A percentile compares a stretch with the other conserved stretches of the same genome.
These are phyloP conservation scores for Fusarium euwallaceae DNA, from an alignment of 2,329 filamentous ascomycete species.

Conservation along the genomic window DNA sequence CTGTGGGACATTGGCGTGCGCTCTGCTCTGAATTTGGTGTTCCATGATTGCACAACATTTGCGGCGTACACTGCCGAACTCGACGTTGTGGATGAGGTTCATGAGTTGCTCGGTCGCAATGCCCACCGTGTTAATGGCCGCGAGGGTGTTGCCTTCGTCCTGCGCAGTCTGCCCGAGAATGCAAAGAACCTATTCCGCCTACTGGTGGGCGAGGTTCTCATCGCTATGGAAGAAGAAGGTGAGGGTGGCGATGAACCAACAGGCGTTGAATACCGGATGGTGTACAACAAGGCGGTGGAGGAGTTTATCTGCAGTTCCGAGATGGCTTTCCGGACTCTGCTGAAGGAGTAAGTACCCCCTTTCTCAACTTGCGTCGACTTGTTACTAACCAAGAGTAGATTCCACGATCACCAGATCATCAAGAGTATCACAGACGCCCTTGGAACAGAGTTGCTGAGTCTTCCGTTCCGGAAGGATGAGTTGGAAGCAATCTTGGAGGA, in stretches of 20 bases:
- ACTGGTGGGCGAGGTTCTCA: slow-evolving; percentile 85
- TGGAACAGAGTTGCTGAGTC: slow-evolving; percentile 86
- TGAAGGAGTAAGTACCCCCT: slow-evolving; percentile 80
- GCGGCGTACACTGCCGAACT: slow-evolving; percentile 78
- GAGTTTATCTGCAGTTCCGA: slow-evolving; percentile 98
- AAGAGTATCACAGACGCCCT: slow-evolving; percentile 87
- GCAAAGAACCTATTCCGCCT: slow-evolving; percentile 89
- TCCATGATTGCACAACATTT: slow-evolving; percentile 96
- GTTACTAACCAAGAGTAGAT: slow-evolving; percentile 63
- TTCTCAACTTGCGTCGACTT: neutral
- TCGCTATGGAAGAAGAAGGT: slow-evolving; percentile 74
- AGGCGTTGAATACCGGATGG: slow-evolving; percentile 88
- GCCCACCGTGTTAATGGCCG: slow-evolving; percentile 85
- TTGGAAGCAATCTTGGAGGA: slow-evolving; percentile 92
- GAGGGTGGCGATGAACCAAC: slow-evolving; percentile 64
- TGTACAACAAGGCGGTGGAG: slow-evolving; percentile 96
- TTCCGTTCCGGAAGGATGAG: slow-evolving; percentile 90
- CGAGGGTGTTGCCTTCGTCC: slow-evolving; percentile 91
- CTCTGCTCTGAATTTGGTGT: slow-evolving; percentile 85
- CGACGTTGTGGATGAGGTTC: slow-evolving; percentile 90
- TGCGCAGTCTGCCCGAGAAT: slow-evolving; percentile 92
- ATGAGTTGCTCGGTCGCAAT: slow-evolving; percentile 85
- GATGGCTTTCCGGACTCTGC: slow-evolving; percentile 91
- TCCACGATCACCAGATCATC: slow-evolving; percentile 98
- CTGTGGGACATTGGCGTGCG: slow-evolving; percentile 92